Evolutionary conservation across 495 filamentous ascomycete species (phyloP).

Genomic region (Hyaloscypha hepaticicola): DNA sequence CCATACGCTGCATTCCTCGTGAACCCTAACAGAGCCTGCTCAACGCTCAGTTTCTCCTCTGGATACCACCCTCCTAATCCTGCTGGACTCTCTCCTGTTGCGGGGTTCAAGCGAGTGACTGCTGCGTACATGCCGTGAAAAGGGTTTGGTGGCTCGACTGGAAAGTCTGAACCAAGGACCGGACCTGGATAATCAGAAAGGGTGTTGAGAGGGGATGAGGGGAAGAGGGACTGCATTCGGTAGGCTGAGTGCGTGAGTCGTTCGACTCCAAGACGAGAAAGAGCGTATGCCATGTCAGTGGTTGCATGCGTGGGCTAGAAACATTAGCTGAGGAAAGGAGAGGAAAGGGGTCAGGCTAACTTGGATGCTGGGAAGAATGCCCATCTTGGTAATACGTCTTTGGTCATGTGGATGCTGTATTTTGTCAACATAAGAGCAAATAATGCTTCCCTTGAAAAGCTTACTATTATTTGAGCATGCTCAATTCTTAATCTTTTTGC

Average conservation of each 20-base stretch:
- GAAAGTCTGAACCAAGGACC: constrained; percentile 63
- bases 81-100: constrained; percentile 46
- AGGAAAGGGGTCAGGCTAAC: not conserved
- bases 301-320: constrained; percentile 62
- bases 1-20: constrained; percentile 50
- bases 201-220: constrained; percentile 19
- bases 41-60: constrained; percentile 51
- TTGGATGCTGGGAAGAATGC: constrained; percentile 62
- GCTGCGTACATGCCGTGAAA: constrained; percentile 64
- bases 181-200: constrained; percentile 32
- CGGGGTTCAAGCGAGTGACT: constrained; percentile 51
- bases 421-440: not conserved
- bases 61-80: constrained; percentile 51
- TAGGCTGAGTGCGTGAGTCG: constrained; percentile 54
- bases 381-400: constrained; percentile 46
- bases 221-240: constrained; percentile 53
- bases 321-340: not conserved
- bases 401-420: constrained; percentile 54
- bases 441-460: not conserved
- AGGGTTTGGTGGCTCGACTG: constrained; percentile 60
- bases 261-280: constrained; percentile 49
- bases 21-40: constrained; percentile 57
- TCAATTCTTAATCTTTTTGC: constrained; percentile 59
- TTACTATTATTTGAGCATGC: constrained; percentile 59
- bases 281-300: constrained; percentile 60